Evolutionary conservation across 2,329 filamentous ascomycete genomes (phyloP), one percentile per base, ranked within the genome.

Genomic region (Talaromyces funiculosus): DNA sequence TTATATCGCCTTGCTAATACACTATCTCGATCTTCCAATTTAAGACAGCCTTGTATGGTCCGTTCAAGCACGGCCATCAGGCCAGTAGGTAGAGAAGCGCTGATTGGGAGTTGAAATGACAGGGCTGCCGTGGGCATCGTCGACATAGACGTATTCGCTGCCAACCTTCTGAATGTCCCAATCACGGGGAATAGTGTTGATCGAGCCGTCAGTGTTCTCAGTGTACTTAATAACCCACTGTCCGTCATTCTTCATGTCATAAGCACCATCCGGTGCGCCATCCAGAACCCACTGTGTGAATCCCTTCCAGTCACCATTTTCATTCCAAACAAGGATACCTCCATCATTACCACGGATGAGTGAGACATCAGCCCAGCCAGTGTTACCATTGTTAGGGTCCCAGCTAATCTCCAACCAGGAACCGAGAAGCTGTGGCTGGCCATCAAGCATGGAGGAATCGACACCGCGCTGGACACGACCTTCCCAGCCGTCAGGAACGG

Each of bases 401-500:
- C 55, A 57, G 20, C 55, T 57, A 22, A 57, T 57, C 14, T 57
- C 55, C 40, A 57, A 24, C 55, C 55, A 57, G 26, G 55, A 57
- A 37, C 55, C 55, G 7, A 57, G 55, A 33, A 47, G 40, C 55
- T 57, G 55, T 5, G 55, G 18, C 31, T 47, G 40, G 10, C 55
- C 55, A 26, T 57, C 22, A 20, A 57, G 55, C 55, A 57, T 57
- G 26, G n/a, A 22, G 6, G 40, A 10, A 37, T 57, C 40, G 14
- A 57, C 40, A 14, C 55, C 55, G 14, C 55, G 55, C 40, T 57
- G 55, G 14, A 57, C 55, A 37, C 55, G 55, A 16, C 55, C 55
- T 8, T 47, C 55, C 55, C 55, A 57, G 26, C 55, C 55, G 2
- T 10, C 7, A 4, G 55, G 55, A 18, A 57, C 40, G 18, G 55